These are phyloP conservation scores for Suillus brevipes DNA, from an alignment of 768 basidiomycete species.

Conservation along the genomic window DNA sequence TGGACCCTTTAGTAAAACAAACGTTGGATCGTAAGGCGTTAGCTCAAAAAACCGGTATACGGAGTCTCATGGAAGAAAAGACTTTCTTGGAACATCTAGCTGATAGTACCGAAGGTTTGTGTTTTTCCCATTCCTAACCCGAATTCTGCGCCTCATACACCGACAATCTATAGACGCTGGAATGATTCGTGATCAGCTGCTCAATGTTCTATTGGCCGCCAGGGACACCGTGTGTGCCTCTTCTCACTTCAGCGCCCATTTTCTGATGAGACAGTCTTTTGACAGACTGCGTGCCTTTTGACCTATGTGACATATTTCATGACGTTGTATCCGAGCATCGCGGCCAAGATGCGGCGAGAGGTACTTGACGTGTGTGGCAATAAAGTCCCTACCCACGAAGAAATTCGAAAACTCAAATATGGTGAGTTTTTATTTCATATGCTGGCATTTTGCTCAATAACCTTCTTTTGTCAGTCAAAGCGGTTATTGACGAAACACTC, in stretches of 20 bases:
- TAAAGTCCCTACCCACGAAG: conserved; percentile 52
- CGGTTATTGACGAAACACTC: conserved; percentile 78
- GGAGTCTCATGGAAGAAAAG: conserved; percentile 47
- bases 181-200: conserved; percentile 72
- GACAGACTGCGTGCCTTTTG: conserved; percentile 65
- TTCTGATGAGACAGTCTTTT: conserved; percentile 5
- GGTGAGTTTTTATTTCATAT: conserved; percentile 41
- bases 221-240: conserved; percentile 65
- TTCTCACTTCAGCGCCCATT: neutral
- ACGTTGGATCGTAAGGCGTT: conserved; percentile 49
- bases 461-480: conserved; percentile 51
- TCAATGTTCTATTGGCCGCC: conserved; percentile 76
- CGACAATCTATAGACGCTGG: conserved; percentile 48
- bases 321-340: conserved; percentile 60
- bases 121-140: neutral
- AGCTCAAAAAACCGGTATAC: conserved; percentile 39
- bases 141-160: conserved; percentile 12
- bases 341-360: conserved; percentile 55
- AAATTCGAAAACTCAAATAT: conserved; percentile 62
- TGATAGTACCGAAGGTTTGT: conserved; percentile 61
- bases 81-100: conserved; percentile 69
- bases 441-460: conserved; percentile 9
- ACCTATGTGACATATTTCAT: conserved; percentile 73
- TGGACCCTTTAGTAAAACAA: conserved; percentile 62
- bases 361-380: conserved; percentile 57